These are phyloP conservation scores for Fusarium sp. DNA, from an alignment of 2,329 filamentous ascomycete species.

Conservation along the genomic window DNA sequence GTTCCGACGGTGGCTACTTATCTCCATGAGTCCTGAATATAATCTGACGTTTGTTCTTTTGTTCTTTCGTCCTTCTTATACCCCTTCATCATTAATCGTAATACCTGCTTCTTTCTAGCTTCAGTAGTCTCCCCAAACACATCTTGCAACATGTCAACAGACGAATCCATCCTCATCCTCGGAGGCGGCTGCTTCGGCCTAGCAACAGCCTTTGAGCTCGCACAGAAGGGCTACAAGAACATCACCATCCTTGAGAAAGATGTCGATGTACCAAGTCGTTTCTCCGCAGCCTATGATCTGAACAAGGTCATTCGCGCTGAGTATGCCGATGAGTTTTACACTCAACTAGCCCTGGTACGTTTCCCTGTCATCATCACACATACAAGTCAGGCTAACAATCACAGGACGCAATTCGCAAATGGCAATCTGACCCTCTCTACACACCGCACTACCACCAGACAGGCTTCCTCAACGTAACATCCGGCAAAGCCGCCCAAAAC, in stretches of 20 bases:
- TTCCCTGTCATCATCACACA: no score
- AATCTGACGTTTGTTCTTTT: background rate
- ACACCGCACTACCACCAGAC: slow-evolving; percentile 26
- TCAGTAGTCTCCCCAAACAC: background rate
- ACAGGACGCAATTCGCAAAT: slow-evolving; percentile 25
- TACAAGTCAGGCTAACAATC: no score
- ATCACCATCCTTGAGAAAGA: slow-evolving; percentile 33
- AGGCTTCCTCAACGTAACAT: slow-evolving; percentile 31
- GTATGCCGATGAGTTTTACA: slow-evolving; percentile 28
- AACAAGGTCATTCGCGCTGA: slow-evolving; percentile 35
- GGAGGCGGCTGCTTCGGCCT: slow-evolving; percentile 30
- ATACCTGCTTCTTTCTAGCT: rapidly evolving
- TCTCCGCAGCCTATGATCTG: slow-evolving; percentile 26
- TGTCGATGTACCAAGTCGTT: slow-evolving; percentile 15
- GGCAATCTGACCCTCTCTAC: slow-evolving; percentile 29
- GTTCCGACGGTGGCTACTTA: slow-evolving; percentile 7
- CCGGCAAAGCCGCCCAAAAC: slow-evolving; percentile 16
- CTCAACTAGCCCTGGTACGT: slow-evolving; percentile 6
- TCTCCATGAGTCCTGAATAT: background rate
- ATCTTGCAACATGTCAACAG: background rate
- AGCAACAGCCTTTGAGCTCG: slow-evolving; percentile 16
- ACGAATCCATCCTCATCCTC: slow-evolving; percentile 25
- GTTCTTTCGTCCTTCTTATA: rapidly evolving
- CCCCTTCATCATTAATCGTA: rapidly evolving
- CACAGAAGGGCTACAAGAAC: slow-evolving; percentile 21